phyloP scores from a whole-genome alignment of 2,329 filamentous ascomycete genomes.

The Hypoxylon sp. region DNA sequence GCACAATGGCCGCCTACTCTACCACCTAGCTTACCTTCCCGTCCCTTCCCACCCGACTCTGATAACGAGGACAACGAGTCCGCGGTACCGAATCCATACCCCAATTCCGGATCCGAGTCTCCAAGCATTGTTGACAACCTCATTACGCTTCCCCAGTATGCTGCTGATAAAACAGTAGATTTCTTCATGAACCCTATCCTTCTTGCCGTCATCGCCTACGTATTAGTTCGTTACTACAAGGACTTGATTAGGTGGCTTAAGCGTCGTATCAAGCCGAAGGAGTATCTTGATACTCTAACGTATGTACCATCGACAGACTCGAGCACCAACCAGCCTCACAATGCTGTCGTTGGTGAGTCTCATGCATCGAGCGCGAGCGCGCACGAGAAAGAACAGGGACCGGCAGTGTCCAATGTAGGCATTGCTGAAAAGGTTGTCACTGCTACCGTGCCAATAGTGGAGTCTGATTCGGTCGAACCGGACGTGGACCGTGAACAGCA shows the following conservation, averaged over 20 bases:
- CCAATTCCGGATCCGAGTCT: conserved; percentile 55
- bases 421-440: conserved; percentile 38
- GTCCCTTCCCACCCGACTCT: conserved; percentile 44
- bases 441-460: conserved; percentile 40
- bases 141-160: conserved; percentile 66
- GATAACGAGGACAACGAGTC: conserved; percentile 55
- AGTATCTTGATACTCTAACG: conserved; percentile 44
- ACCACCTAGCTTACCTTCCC: conserved; percentile 54
- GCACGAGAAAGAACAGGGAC: conserved; percentile 27
- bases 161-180: conserved; percentile 66
- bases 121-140: conserved; percentile 66
- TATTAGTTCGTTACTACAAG: conserved; percentile 63
- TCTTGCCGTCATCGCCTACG: conserved; percentile 53
- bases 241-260: conserved; percentile 61
- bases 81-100: conserved; percentile 49
- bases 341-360: conserved; percentile 13
- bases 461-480: conserved; percentile 36
- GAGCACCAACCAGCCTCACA: background rate
- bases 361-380: conserved; percentile 1
- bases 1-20: conserved; percentile 58
- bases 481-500: conserved; percentile 48
- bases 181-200: conserved; percentile 60
- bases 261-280: conserved; percentile 49
- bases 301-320: conserved; percentile 47
- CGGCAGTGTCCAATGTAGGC: conserved; percentile 3